A percentile compares a stretch with the other conserved stretches of the same genome.
phyloP scores from a whole-genome alignment of 1,284 basidiomycete genomes.

The Naganishia sp. region DNA sequence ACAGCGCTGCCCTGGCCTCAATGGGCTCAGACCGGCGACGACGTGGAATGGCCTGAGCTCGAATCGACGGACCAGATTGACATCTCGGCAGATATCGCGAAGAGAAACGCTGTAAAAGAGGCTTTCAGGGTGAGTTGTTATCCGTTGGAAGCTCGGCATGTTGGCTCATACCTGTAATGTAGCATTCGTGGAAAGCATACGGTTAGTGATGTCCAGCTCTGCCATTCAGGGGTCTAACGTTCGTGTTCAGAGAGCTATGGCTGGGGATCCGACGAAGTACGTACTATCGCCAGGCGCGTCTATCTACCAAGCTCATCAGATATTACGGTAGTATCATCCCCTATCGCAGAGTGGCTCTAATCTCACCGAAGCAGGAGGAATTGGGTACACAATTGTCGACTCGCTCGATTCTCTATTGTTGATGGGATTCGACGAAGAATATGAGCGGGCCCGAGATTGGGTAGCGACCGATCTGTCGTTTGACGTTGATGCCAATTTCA shows the following conservation, averaged over 20 bases:
- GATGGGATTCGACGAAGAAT: conserved; percentile 79
- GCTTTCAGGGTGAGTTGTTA: conserved; percentile 69
- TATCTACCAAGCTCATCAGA: background rate
- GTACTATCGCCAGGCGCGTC: conserved; percentile 7
- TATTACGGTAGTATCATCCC: conserved; percentile 65
- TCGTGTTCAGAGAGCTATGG: conserved; percentile 66
- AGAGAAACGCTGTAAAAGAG: conserved; percentile 67
- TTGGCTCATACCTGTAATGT: background rate
- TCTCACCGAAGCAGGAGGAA: conserved; percentile 65
- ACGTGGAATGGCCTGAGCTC: conserved; percentile 13
- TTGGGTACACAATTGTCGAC: conserved; percentile 82
- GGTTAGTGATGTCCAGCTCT: conserved; percentile 55
- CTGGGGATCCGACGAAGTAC: conserved; percentile 75
- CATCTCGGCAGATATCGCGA: conserved; percentile 61
- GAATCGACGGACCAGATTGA: conserved; percentile 27
- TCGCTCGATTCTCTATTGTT: conserved; percentile 83
- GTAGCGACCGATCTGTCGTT: conserved; percentile 70
- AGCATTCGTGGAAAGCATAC: conserved; percentile 80
- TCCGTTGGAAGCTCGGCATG: background rate
- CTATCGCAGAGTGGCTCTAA: conserved; percentile 72
- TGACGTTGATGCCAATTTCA: conserved; percentile 76
- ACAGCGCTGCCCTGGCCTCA: background rate
- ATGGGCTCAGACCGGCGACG: conserved; percentile 16
- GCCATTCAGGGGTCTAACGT: background rate
- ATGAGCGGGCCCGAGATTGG: conserved; percentile 75